These are phyloP conservation scores for Tricholoma bakamatsutake DNA, from an alignment of 768 basidiomycete genomes.

Conservation along the genomic window DNA sequence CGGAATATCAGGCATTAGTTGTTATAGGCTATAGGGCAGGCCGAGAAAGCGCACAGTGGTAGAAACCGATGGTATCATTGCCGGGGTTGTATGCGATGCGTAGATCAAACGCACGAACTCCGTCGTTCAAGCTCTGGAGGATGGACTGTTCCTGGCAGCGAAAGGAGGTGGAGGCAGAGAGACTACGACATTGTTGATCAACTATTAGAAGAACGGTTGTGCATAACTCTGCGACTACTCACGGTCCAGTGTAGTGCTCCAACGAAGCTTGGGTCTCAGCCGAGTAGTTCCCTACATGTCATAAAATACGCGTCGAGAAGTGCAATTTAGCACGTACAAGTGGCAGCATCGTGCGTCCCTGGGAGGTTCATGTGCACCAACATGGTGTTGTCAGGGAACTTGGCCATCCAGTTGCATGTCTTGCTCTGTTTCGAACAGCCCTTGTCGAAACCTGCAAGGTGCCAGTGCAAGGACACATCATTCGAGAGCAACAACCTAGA, in stretches of 20 bases:
- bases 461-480: not conserved
- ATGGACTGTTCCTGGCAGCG: slow-evolving; percentile 43
- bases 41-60: slow-evolving; percentile 30
- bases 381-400: slow-evolving; percentile 33
- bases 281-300: slow-evolving; percentile 37
- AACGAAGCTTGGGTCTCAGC: slow-evolving; percentile 36
- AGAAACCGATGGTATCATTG: slow-evolving; percentile 43
- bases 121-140: slow-evolving; percentile 40
- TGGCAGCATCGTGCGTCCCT: slow-evolving; percentile 45
- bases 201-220: not conserved
- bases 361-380: slow-evolving; percentile 48
- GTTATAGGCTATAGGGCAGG: not conserved
- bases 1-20: not conserved
- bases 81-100: slow-evolving; percentile 45
- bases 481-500: not conserved
- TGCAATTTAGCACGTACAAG: slow-evolving; percentile 24
- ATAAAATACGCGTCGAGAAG: not conserved
- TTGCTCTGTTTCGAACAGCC: slow-evolving; percentile 27
- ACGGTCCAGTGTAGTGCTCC: slow-evolving; percentile 39
- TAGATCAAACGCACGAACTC: slow-evolving; percentile 46
- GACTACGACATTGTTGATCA: slow-evolving; percentile 13
- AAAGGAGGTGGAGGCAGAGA: slow-evolving; percentile 27
- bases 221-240: slow-evolving; percentile 10
- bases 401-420: slow-evolving; percentile 43
- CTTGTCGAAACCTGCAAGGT: slow-evolving; percentile 26